Base-by-base conservation (phyloP, 2,329 filamentous ascomycete species). In the Xylariaceae sp. region DNA sequence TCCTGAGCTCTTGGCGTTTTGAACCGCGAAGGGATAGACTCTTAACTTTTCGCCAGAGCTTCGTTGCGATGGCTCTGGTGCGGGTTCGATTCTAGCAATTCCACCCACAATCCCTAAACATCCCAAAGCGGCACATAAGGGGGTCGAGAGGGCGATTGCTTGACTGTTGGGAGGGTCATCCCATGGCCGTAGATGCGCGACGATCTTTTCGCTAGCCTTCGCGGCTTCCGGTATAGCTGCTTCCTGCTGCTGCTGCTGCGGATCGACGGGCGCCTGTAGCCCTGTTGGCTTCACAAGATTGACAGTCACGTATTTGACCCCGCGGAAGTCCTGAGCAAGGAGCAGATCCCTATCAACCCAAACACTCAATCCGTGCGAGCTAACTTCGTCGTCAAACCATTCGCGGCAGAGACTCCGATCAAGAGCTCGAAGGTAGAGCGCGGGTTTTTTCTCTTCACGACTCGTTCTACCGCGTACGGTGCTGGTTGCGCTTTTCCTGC, bases 291-390 rank as follows among this genome's bases (percentile, higher is more conserved):
- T 85, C 36, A 97, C 74, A n/a, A 96, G 68, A n/a, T 85, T 83
- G n/a, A 96, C 83, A 11, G 75, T 73, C 1, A 84, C 88, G 70
- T 81, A 95, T 34, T 76, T 83, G 9, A 85, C 71, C 0, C 87
- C 88, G 50, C 82, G 78, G 31, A 96, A 74, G 9, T 83, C 78
- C 51, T 83, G 85, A 5, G 78, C 77, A 11, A 78, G 68, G 15
- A 94, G 69, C 17, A 88, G 64, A 43, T 95, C 88, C 21, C 80
- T 74, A 57, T 95, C 88, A 5, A 96, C 70, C 87, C 90, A 97
- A 16, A 96, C 71, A 45, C 76, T 83, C 32, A 96, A 69, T 9
- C 76, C 72, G 14, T 73, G 64, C 14, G 70, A 67, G 15, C 72
- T 65, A 0, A 69, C 61, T 9, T 78, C 76, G n/a, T 80, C 74